Evolutionary conservation across 768 basidiomycete genomes (phyloP).

Genomic region (Mycena haematopus): DNA sequence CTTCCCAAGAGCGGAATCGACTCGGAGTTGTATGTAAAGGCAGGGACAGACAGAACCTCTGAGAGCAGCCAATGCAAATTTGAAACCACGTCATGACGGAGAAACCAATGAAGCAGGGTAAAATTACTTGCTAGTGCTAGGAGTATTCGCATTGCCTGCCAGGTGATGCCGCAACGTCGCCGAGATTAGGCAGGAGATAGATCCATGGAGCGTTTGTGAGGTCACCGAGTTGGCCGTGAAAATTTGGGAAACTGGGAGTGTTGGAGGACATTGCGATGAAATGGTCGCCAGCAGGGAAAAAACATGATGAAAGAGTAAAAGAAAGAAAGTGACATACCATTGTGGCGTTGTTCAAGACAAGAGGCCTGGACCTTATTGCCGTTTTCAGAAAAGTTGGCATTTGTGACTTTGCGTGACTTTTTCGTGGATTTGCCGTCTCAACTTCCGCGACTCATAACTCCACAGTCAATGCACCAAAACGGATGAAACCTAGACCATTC

Average conservation of each 20-base stretch:
- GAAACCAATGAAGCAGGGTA: not conserved
- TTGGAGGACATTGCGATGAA: not conserved
- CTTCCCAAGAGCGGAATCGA: not conserved
- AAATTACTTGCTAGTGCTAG: not conserved
- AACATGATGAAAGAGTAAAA: not conserved
- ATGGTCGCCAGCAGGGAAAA: not conserved
- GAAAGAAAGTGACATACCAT: not conserved
- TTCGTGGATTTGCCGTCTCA: too few species aligned
- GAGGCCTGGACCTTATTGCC: not conserved
- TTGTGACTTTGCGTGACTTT: not conserved
- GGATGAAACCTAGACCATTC: too few species aligned
- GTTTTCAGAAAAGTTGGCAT: not conserved
- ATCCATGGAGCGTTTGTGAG: not conserved
- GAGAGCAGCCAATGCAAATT: conserved; percentile 9
- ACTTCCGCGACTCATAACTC: too few species aligned
- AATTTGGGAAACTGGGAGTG: not conserved
- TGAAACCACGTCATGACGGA: conserved; percentile 5
- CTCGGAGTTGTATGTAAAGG: conserved; percentile 1
- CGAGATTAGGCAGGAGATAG: not conserved
- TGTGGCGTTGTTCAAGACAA: conserved; percentile 5
- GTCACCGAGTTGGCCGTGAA: not conserved
- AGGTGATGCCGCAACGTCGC: not conserved
- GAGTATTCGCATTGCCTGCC: conserved; percentile 6
- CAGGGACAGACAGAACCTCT: not conserved
- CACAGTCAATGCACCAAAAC: too few species aligned